phyloP scores from a whole-genome alignment of 805 yeast species.

The Suhomyces faveliae region DNA sequence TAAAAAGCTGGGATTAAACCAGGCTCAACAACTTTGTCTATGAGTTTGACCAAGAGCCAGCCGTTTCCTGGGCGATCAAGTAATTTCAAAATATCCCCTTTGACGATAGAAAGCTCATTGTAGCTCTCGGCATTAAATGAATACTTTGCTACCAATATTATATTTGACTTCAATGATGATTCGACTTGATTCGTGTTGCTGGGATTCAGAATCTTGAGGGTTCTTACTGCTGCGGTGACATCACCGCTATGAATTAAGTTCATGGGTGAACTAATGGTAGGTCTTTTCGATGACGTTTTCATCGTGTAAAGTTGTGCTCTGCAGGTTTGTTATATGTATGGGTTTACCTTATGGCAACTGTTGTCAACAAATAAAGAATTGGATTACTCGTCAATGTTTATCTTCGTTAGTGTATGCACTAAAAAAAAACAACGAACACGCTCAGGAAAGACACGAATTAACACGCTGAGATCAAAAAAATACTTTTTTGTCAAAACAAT shows the following conservation, averaged over 20 bases:
- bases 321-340: not conserved
- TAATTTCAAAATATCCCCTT: conserved; percentile 54
- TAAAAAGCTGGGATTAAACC: conserved; percentile 55
- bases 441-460: not conserved
- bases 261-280: conserved; percentile 2
- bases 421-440: not conserved
- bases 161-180: conserved; percentile 24
- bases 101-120: conserved; percentile 44
- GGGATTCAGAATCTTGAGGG: conserved; percentile 19
- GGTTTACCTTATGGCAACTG: not conserved
- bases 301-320: conserved; percentile 1
- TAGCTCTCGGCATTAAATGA: conserved; percentile 43
- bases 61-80: conserved; percentile 49
- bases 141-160: conserved; percentile 47
- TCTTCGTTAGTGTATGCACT: not conserved
- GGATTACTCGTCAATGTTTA: not conserved
- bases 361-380: not conserved
- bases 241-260: not conserved
- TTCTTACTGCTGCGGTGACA: conserved; percentile 3
- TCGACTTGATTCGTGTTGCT: conserved; percentile 12
- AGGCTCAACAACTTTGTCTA: conserved; percentile 43
- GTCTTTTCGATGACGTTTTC: conserved; percentile 5
- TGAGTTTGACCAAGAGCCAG: conserved; percentile 56
- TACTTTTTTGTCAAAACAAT: not conserved
- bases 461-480: not conserved